Conservation (phyloP, 805 yeast genomes). For the Grigorovia transvaalensis region DNA sequence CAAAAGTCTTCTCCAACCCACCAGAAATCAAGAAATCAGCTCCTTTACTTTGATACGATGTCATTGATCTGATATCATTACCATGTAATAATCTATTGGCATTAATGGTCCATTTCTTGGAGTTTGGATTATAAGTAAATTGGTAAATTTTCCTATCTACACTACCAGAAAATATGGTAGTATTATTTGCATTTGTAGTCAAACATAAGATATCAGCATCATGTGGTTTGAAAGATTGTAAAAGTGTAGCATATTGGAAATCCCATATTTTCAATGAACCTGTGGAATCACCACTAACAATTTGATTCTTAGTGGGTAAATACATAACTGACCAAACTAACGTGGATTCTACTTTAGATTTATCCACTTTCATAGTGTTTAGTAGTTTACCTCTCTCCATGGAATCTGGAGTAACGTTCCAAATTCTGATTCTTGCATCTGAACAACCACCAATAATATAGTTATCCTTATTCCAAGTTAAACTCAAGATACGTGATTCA, state of each 20-base stretch:
- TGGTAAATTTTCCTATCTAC: conserved; percentile 85
- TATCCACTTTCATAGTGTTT: conserved; percentile 86
- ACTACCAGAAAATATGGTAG: conserved; percentile 74
- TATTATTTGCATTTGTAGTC: conserved; percentile 48
- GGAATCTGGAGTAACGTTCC: conserved; percentile 33
- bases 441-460: conserved; percentile 87
- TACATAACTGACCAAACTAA: conserved; percentile 79
- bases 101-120: conserved; percentile 60
- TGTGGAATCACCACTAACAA: conserved; percentile 94
- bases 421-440: conserved; percentile 81
- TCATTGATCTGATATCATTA: conserved; percentile 72
- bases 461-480: conserved; percentile 63
- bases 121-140: conserved; percentile 34
- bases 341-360: conserved; percentile 74
- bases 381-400: conserved; percentile 52
- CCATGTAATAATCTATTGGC: conserved; percentile 75
- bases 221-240: conserved; percentile 74
- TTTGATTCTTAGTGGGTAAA: conserved; percentile 52
- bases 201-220: conserved; percentile 85
- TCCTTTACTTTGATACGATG: conserved; percentile 57
- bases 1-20: conserved; percentile 66
- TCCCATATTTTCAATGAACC: conserved; percentile 95
- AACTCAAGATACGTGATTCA: conserved; percentile 65
- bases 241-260: conserved; percentile 57
- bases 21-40: conserved; percentile 66